Evolutionary conservation across 805 yeast species (phyloP).

Genomic region (Saccharomycopsis sp.): DNA sequence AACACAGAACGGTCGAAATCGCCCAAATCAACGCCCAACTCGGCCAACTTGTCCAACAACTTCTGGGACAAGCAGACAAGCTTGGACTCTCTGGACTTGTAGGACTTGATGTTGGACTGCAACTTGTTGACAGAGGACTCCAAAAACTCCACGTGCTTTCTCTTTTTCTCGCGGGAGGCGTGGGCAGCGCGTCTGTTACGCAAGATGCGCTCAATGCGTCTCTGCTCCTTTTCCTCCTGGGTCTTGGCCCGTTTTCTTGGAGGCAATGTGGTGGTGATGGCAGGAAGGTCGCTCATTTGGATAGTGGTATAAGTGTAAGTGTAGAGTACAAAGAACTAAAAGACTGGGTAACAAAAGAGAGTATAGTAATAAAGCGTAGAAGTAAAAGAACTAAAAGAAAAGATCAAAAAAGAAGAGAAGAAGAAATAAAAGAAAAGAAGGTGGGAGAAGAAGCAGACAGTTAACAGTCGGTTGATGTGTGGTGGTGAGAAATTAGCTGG

Average conservation of each 20-base stretch:
- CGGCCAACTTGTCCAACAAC: slow-evolving; percentile 12
- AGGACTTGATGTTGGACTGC: slow-evolving; percentile 22
- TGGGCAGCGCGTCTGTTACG: slow-evolving; percentile 97
- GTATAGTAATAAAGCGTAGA: not conserved
- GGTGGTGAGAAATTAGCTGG: not conserved
- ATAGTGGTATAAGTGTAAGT: not conserved
- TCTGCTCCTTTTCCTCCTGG: slow-evolving; percentile 93
- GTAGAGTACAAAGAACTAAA: not conserved
- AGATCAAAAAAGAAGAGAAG: not conserved
- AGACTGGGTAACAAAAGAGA: not conserved
- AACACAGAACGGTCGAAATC: slow-evolving; percentile 11
- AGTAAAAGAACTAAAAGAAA: not conserved
- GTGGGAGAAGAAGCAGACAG: not conserved
- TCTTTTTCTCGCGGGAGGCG: slow-evolving; percentile 93
- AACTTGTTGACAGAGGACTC: slow-evolving; percentile 42
- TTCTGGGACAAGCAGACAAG: slow-evolving; percentile 11
- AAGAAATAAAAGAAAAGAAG: not conserved
- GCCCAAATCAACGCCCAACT: slow-evolving; percentile 9
- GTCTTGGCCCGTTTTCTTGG: slow-evolving; percentile 97
- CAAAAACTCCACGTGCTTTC: slow-evolving; percentile 81
- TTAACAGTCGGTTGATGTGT: not conserved
- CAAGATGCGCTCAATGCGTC: slow-evolving; percentile 85
- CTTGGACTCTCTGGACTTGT: slow-evolving; percentile 15
- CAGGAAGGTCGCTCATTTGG: slow-evolving; percentile 19
- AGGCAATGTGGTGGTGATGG: slow-evolving; percentile 53